A percentile compares a stretch with the other conserved stretches of the same genome.
phyloP scores from a whole-genome alignment of 768 basidiomycete species.

The Pluteus cervinus region DNA sequence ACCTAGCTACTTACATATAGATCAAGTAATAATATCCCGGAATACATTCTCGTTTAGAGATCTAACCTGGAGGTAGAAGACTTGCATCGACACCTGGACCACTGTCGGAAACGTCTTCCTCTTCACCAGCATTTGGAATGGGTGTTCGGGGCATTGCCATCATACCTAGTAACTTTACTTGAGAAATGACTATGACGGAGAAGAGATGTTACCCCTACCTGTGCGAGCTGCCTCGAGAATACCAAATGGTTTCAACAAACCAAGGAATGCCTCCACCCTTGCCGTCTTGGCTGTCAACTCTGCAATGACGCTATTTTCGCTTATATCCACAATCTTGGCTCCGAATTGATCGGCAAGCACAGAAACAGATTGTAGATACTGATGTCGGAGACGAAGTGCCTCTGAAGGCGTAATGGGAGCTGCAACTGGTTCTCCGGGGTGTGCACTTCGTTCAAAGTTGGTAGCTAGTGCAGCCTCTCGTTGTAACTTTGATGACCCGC shows the following conservation, averaged over 20 bases:
- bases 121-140: conserved; percentile 57
- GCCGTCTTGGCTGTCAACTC: conserved; percentile 92
- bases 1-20: not conserved
- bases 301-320: conserved; percentile 91
- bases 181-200: conserved; percentile 3
- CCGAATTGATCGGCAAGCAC: conserved; percentile 84
- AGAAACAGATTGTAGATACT: conserved; percentile 83
- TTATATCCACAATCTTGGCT: conserved; percentile 90
- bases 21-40: not conserved
- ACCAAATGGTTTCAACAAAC: conserved; percentile 88
- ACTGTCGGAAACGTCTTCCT: conserved; percentile 42
- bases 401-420: conserved; percentile 68
- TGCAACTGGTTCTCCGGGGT: conserved; percentile 26
- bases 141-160: conserved; percentile 99
- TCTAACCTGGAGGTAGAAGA: conserved; percentile 88
- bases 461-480: conserved; percentile 71
- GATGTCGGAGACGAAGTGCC: conserved; percentile 83
- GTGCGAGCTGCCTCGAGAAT: conserved; percentile 93
- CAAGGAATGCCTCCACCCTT: conserved; percentile 90
- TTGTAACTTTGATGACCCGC: conserved; percentile 47
- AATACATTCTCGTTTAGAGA: too few species aligned
- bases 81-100: conserved; percentile 80
- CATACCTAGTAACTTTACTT: conserved; percentile 45
- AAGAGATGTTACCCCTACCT: conserved; percentile 44
- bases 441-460: conserved; percentile 63